Base-by-base conservation (phyloP, 2,329 filamentous ascomycete species). In the Colletotrichum chrysophilum region DNA sequence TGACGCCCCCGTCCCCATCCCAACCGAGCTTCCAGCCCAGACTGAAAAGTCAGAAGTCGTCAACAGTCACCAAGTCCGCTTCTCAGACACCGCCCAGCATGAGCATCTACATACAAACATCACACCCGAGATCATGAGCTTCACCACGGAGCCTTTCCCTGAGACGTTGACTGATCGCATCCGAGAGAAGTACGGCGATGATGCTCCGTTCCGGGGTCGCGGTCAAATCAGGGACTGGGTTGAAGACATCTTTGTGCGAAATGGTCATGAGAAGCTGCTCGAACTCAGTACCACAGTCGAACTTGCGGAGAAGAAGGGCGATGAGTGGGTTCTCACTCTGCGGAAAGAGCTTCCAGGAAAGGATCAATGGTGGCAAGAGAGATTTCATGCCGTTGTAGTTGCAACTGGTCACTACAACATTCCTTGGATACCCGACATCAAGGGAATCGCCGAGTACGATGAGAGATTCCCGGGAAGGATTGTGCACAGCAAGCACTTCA, bases 21-120 rank as follows among this genome's bases (percentile, higher is more conserved):
- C 89, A 0, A 30, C 81, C 1, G 76, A 81, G 7, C 80, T 90
- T 2, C 89, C 89, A 2, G 81, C 84, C 0, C 83, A 85, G 71
- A 85, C 84, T 0, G 82, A 84, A 0, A 82, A 84, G 38, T 84
- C 84, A 16, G 80, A 82, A 24, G 76, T 76, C 3, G 70, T 83
- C 30, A 84, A 83, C 62, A 79, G 74, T 10, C 80, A 84, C 14
- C 85, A 87, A 74, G 81, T 86, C 38, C 86, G 89, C 7, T 90
- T 88, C 78, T 85, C 85, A 2, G 89, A 91, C 73, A 88, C 89
- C 1, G 87, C 88, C 1, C 85, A 91, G 28, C 91, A 93, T 77
- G 88, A 89, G 14, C 85, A 88, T n/a, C 82, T 93, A 26, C 89
- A 92, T 77, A 92, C 89, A 36, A 93, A 92, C 79, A 89, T 92